Base-by-base conservation (phyloP, 1,284 basidiomycete species). In the Apiotrichum domesticum region DNA sequence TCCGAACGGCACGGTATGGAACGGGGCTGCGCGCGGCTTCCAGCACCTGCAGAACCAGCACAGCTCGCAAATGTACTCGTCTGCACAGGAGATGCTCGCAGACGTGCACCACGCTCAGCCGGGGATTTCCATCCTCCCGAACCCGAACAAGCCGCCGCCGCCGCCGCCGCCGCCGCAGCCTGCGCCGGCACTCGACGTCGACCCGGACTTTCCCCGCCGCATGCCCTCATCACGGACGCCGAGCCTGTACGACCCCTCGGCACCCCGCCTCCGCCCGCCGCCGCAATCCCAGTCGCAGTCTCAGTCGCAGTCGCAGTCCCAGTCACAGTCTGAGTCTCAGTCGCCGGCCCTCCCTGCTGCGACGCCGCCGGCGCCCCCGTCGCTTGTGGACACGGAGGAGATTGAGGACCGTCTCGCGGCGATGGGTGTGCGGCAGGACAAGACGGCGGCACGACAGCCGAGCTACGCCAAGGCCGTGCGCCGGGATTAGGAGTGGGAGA, bases 391-490 rank as follows among this genome's bases (percentile, higher is more conserved):
- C 8, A 11, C 40, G 1, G 70, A 69, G 37, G 71, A 73, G n/a
- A 69, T 74, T 43, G 72, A 74, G 61, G 72, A 68, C 2, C 69
- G 65, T 39, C 50, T 74, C 33, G 66, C 66, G 13, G 68, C 66
- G 50, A 69, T 64, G 42, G 69, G 70, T 9, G 65, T 73, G 7
- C 54, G 50, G 49, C 68, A 66, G 46, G 70, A 65, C 34, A 40
- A 37, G 34, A 57, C 63, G 5, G 48, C 43, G 5, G 33, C 34
- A 8, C 49, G 52, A 15, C 61, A 62, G 43, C 65, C 70, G 35
- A 68, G 66, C 47, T 75, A 75, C 63, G 73, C 73, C 37, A 73
- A 72, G 61, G 66, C 73, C 34, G 69, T 73, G n/a, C 57, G 69
- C 46, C 55, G 71, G 52, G 73, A 75, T 49, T 71, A 39, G 37